Percentiles rank a stretch among this genome's conserved stretches.
These are phyloP conservation scores for Labyrinthula sp. DNA, from an alignment of 352 stramenopile genomes.

Conservation along the genomic window DNA sequence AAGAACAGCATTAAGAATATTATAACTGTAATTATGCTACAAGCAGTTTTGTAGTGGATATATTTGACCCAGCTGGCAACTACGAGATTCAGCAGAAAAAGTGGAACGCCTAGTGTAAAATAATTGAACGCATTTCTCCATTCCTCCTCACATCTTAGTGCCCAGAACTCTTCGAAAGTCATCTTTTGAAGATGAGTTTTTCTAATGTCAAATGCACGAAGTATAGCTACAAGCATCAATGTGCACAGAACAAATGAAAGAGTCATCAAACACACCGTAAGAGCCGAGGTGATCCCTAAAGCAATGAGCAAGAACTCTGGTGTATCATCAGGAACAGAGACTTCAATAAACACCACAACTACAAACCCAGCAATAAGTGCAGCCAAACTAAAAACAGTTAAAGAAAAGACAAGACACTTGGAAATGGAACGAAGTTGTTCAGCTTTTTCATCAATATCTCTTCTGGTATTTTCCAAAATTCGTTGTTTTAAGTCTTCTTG, in stretches of 20 bases:
- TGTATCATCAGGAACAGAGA: conserved; percentile 4
- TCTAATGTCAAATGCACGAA: conserved; percentile 25
- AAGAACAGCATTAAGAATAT: conserved; percentile 4
- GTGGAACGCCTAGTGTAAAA: conserved; percentile 19
- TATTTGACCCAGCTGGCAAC: conserved; percentile 20
- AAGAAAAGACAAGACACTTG: too few relatives aligned
- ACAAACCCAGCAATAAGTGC: conserved; percentile 23
- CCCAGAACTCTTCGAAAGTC: conserved; percentile 24
- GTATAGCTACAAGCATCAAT: conserved; percentile 25
- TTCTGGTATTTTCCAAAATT: conserved; percentile 20
- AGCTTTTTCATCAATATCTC: conserved; percentile 24
- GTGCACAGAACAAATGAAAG: conserved; percentile 19
- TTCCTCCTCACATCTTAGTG: conserved; percentile 23
- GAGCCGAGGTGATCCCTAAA: conserved; percentile 7
- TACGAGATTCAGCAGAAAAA: conserved; percentile 23
- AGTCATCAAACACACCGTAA: conserved; percentile 24
- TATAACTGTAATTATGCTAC: conserved; percentile 13
- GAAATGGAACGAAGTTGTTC: conserved; percentile 25
- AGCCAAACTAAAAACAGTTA: too few relatives aligned
- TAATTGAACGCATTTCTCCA: conserved; percentile 25
- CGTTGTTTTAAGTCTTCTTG: conserved; percentile 28
- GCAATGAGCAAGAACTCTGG: conserved; percentile 1
- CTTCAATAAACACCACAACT: conserved; percentile 15
- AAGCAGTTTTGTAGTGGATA: conserved; percentile 1
- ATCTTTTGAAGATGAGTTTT: conserved; percentile 22